phyloP scores from a whole-genome alignment of 192 early-diverging fungal species.

The Cetraspora pellucida region DNA sequence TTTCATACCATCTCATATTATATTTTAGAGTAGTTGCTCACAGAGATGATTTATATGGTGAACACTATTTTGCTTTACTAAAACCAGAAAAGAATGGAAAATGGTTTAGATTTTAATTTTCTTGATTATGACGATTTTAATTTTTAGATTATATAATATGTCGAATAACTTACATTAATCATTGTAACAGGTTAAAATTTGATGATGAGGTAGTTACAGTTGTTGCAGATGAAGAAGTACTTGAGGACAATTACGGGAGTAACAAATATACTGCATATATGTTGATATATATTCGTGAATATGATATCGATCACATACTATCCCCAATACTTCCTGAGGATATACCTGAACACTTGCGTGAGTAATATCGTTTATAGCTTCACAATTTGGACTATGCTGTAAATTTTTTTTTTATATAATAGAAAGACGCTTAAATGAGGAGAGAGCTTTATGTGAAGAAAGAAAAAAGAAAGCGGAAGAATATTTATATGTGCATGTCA shows the following conservation, averaged over 20 bases:
- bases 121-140: not conserved
- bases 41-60: slow-evolving; percentile 87
- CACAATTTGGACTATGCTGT: not conserved
- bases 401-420: not conserved
- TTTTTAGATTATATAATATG: not conserved
- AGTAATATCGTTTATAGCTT: not conserved
- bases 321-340: slow-evolving; percentile 65
- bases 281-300: slow-evolving; percentile 94
- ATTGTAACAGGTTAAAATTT: slow-evolving; percentile 70
- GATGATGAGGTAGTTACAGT: slow-evolving; percentile 94
- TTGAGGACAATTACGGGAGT: slow-evolving; percentile 96
- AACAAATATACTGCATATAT: slow-evolving; percentile 89
- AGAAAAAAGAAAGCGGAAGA: slow-evolving; percentile 71
- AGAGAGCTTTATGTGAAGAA: slow-evolving; percentile 59
- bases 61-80: slow-evolving; percentile 93
- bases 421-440: slow-evolving; percentile 65
- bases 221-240: slow-evolving; percentile 74
- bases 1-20: not conserved
- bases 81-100: slow-evolving; percentile 75
- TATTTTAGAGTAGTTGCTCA: slow-evolving; percentile 95
- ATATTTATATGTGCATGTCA: slow-evolving; percentile 67
- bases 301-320: slow-evolving; percentile 71
- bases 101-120: slow-evolving; percentile 61
- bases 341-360: slow-evolving; percentile 80
- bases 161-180: slow-evolving; percentile 11